A percentile compares a stretch with the other conserved stretches of the same genome.
phyloP scores from a whole-genome alignment of 345 rosid genomes.

The Linum trigynum region DNA sequence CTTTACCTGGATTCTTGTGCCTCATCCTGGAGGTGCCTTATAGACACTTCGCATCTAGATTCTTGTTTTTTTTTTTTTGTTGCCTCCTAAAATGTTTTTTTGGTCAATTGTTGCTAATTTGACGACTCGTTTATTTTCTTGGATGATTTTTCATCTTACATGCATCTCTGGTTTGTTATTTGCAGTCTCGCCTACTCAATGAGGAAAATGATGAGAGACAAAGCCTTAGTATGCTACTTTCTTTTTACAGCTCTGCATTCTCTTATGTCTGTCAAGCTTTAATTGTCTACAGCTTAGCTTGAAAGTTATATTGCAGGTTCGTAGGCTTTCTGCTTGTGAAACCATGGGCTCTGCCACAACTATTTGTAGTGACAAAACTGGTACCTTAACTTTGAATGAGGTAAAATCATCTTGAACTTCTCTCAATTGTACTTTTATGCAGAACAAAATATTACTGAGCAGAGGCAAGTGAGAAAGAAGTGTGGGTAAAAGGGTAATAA shows the following conservation, averaged over 20 bases:
- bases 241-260: background rate
- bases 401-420: slow-evolving; percentile 16
- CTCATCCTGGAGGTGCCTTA: background rate
- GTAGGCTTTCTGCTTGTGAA: slow-evolving; percentile 99
- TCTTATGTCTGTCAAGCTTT: slow-evolving; percentile 1
- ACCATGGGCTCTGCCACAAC: slow-evolving; percentile 99
- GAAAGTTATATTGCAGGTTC: slow-evolving; percentile 50
- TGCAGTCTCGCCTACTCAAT: slow-evolving; percentile 91
- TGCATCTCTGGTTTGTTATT: slow-evolving; percentile 6
- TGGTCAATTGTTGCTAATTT: slow-evolving; percentile 1
- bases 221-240: slow-evolving; percentile 68
- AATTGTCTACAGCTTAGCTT: slow-evolving; percentile 7
- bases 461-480: no score
- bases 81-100: no score
- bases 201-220: slow-evolving; percentile 99
- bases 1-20: background rate
- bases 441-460: no score
- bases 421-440: background rate
- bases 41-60: background rate
- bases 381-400: slow-evolving; percentile 93
- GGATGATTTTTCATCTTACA: background rate
- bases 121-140: slow-evolving; percentile 7
- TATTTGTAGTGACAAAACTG: slow-evolving; percentile 99
- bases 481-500: no score
- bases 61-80: no score